Percentiles rank a stretch among this genome's conserved stretches.
These are phyloP conservation scores for Kuraishia cidri DNA, from an alignment of 805 yeast genomes.

Conservation along the genomic window DNA sequence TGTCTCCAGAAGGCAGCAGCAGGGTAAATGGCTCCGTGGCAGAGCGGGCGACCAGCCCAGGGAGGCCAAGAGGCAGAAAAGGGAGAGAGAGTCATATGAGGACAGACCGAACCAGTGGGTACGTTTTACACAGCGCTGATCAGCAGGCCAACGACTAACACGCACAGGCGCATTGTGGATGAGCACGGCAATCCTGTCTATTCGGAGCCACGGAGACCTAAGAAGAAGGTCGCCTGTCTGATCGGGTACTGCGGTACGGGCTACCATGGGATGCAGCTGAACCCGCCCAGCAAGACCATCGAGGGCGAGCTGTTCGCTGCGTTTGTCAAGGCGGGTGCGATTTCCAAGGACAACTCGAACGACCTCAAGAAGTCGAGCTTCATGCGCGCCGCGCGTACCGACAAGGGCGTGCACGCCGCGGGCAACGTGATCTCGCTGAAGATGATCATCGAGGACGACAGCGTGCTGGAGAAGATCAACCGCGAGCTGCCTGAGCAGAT, in stretches of 20 bases:
- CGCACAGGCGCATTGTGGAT: constrained; percentile 37
- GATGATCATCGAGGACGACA: constrained; percentile 74
- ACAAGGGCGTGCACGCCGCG: constrained; percentile 97
- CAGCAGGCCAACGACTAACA: background rate
- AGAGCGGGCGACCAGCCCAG: constrained; percentile 5
- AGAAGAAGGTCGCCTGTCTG: constrained; percentile 83
- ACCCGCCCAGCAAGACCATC: constrained; percentile 82
- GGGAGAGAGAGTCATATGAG: constrained; percentile 7
- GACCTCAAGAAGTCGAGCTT: constrained; percentile 85
- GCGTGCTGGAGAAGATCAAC: constrained; percentile 69
- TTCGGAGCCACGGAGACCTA: constrained; percentile 61
- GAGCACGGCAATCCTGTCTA: constrained; percentile 55
- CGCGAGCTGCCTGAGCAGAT: constrained; percentile 72
- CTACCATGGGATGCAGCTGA: constrained; percentile 92
- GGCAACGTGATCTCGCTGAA: constrained; percentile 85
- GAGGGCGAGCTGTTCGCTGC: constrained; percentile 87
- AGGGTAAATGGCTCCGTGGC: constrained; percentile 4
- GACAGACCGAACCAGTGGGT: constrained; percentile 44
- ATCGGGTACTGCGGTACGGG: constrained; percentile 96
- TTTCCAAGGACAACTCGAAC: constrained; percentile 76
- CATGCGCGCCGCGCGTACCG: constrained; percentile 83
- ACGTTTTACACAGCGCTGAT: constrained; percentile 29
- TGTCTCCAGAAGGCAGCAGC: constrained; percentile 3
- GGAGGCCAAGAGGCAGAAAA: constrained; percentile 5
- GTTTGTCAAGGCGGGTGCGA: constrained; percentile 78